These are phyloP conservation scores for Delitschia confertaspora DNA, from an alignment of 495 filamentous ascomycete species.

Conservation along the genomic window DNA sequence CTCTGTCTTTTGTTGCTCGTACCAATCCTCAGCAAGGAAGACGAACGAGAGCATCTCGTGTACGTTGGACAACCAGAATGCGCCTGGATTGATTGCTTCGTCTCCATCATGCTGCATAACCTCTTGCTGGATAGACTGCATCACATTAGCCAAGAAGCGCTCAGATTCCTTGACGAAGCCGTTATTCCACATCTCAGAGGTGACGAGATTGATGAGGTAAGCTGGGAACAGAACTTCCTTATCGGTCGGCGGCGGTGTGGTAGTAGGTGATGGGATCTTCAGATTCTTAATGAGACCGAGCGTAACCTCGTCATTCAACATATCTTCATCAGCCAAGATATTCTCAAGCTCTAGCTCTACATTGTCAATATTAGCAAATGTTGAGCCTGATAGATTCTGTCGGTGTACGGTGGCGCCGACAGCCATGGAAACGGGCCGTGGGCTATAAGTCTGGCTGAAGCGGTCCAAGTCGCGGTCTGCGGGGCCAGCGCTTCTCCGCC, in stretches of 20 bases:
- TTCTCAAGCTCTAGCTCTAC: conserved; percentile 90
- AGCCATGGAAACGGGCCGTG: conserved; percentile 90
- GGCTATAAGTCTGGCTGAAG: conserved; percentile 86
- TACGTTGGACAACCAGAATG: conserved; percentile 98
- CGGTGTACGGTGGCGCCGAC: conserved; percentile 55
- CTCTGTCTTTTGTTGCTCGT: conserved; percentile 97
- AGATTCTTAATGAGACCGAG: conserved; percentile 92
- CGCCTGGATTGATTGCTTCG: conserved; percentile 91
- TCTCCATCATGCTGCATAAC: conserved; percentile 98
- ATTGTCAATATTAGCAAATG: conserved; percentile 68
- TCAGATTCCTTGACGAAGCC: conserved; percentile 99
- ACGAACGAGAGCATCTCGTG: conserved; percentile 99
- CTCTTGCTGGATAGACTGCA: conserved; percentile 98
- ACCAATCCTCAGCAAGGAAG: conserved; percentile 98
- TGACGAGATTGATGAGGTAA: conserved; percentile 97
- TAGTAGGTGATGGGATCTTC: conserved; percentile 81
- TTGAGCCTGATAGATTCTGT: conserved; percentile 56
- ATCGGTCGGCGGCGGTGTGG: conserved; percentile 79
- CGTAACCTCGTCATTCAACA: conserved; percentile 89
- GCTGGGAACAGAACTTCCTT: conserved; percentile 98
- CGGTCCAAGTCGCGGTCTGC: conserved; percentile 74
- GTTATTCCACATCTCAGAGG: conserved; percentile 99
- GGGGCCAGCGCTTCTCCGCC: conserved; percentile 80
- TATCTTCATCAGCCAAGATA: conserved; percentile 88
- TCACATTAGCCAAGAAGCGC: conserved; percentile 96